phyloP scores from a whole-genome alignment of 2,329 filamentous ascomycete genomes.

The Fusarium mexicanum region DNA sequence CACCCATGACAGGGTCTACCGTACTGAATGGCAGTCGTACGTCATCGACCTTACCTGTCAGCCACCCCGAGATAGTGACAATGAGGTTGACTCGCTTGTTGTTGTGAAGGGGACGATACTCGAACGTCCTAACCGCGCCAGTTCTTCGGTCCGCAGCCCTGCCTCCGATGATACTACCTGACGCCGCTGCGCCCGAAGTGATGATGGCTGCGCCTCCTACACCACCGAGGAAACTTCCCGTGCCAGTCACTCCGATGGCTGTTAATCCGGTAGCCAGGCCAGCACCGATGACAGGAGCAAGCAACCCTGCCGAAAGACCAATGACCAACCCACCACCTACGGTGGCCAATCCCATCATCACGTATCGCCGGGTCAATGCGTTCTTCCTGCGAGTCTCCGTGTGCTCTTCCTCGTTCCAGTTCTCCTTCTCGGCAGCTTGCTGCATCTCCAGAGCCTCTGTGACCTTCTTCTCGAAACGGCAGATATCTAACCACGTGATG shows the following conservation, averaged over 20 bases:
- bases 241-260: conserved; percentile 91
- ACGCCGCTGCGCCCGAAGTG: conserved; percentile 86
- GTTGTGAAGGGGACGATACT: conserved; percentile 96
- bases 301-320: conserved; percentile 88
- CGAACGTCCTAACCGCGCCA: conserved; percentile 93
- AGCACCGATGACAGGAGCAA: conserved; percentile 93
- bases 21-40: conserved; percentile 96
- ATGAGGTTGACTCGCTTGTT: conserved; percentile 98
- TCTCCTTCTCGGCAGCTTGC: conserved; percentile 91
- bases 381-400: conserved; percentile 86
- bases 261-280: conserved; percentile 95
- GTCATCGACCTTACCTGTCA: conserved; percentile 97
- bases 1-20: conserved; percentile 96
- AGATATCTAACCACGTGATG: conserved; percentile 91
- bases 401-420: conserved; percentile 97
- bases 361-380: conserved; percentile 82
- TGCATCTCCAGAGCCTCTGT: conserved; percentile 98
- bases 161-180: conserved; percentile 86
- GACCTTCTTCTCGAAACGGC: conserved; percentile 95
- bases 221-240: conserved; percentile 87
- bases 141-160: conserved; percentile 88
- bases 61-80: conserved; percentile 95
- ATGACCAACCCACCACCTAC: conserved; percentile 96
- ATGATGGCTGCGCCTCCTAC: conserved; percentile 94
- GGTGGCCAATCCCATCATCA: conserved; percentile 96